Evolutionary conservation across 176 grass and related monocot species (phyloP), one percentile per base, ranked within the genome.

Genomic region (Aegilops speltoides): DNA sequence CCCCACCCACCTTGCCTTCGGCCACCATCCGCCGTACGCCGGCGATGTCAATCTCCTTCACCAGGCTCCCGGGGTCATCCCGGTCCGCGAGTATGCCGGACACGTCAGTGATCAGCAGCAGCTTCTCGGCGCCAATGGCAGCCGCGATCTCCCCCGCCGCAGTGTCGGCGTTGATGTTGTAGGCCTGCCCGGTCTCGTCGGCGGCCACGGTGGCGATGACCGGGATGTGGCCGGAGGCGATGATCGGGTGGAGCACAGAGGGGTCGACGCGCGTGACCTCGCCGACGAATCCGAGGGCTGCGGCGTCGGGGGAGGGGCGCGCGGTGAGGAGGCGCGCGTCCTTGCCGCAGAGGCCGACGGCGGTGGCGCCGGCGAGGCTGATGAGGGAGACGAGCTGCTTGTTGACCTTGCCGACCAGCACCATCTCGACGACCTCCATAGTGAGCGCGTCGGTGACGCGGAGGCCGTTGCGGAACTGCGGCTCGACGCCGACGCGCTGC

Each of bases 121-220:
- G 86, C 88, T 98, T 98, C 86, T 96, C 93, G 3, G 92, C 92
- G 5, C 93, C 93, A 5, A 96, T 63, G 2, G 93, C 92, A 8
- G 93, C 88, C 0, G 96, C 93, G 45, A 98, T 94, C 88, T 98
- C 90, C 3, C 92, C 92, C 2, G 92, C 93, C 16, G 88, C 92
- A 0, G 90, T 98, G 82, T 98, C 93, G 14, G 96, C 92, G 33
- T 96, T 98, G 74, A 98, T 91, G 79, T 98, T 98, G 71, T 98
- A 98, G 3, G 90, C 87, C 86, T 94, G 90, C 38, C 92, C 93
- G 6, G 63, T n/a, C 75, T 94, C 74, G 32, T 98, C 93, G 8
- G 90, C 92, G 8, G 96, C 96, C 7, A 98, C 93, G 56, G 93
- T 91, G 38, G 96, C 92, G 25, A 98, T 96, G 10, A 98, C 93